phyloP scores from a whole-genome alignment of 192 early-diverging fungal species.

The Linnemannia elongata region DNA sequence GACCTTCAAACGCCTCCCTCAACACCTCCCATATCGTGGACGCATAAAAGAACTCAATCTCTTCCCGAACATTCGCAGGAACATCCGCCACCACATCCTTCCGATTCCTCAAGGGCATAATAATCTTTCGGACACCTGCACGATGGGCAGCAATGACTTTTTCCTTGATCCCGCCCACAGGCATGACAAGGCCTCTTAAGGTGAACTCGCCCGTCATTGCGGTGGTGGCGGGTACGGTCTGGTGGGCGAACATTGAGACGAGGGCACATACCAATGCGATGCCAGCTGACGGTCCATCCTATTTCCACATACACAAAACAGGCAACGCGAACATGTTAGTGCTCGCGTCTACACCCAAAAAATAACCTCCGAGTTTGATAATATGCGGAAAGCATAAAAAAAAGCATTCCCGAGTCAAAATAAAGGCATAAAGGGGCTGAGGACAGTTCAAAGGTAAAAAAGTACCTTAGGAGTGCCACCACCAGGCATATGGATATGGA shows the following conservation, averaged over 20 bases:
- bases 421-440: background rate
- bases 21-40: slow-evolving; percentile 74
- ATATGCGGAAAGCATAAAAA: too few relatives aligned
- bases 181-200: slow-evolving; percentile 79
- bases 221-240: slow-evolving; percentile 62
- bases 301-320: background rate
- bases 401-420: too few relatives aligned
- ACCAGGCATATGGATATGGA: slow-evolving; percentile 87
- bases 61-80: slow-evolving; percentile 68
- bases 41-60: slow-evolving; percentile 78
- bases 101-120: slow-evolving; percentile 75
- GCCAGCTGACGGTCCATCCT: slow-evolving; percentile 79
- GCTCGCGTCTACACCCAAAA: background rate
- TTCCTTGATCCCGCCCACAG: slow-evolving; percentile 89
- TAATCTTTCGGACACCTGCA: slow-evolving; percentile 74
- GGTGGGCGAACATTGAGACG: slow-evolving; percentile 77
- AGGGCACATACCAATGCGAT: slow-evolving; percentile 81
- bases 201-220: slow-evolving; percentile 92
- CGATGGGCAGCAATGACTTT: slow-evolving; percentile 86
- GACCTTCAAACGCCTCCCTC: slow-evolving; percentile 60
- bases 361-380: background rate
- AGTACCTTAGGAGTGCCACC: slow-evolving; percentile 76
- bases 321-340: background rate
- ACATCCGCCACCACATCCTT: slow-evolving; percentile 79
- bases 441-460: background rate